Evolutionary conservation across 2,329 filamentous ascomycete species (phyloP).

Genomic region (Saccharata proteae): DNA sequence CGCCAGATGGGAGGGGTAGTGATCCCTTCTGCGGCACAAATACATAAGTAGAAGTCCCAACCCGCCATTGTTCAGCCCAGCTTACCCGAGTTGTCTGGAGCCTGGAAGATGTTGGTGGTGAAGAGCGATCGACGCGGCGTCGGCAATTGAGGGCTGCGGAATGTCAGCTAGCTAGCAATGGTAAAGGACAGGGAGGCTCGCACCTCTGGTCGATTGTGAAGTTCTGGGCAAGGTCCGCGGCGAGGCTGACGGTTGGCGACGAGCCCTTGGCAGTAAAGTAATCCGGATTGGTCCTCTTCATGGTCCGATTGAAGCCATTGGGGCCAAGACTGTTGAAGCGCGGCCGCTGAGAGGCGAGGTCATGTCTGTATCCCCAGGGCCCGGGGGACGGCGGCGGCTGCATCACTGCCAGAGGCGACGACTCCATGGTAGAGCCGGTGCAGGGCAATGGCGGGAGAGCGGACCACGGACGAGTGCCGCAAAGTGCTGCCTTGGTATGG

Average conservation of each 20-base stretch:
- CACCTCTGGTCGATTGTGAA: slow-evolving; percentile 94
- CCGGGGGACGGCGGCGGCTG: slow-evolving; percentile 57
- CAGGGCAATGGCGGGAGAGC: slow-evolving; percentile 2
- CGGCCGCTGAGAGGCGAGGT: slow-evolving; percentile 41
- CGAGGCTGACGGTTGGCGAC: slow-evolving; percentile 81
- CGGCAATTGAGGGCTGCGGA: slow-evolving; percentile 61
- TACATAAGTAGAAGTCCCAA: slow-evolving; percentile 17
- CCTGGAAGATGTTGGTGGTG: slow-evolving; percentile 55
- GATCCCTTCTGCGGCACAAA: slow-evolving; percentile 24
- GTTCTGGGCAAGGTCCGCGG: slow-evolving; percentile 91
- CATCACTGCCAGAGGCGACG: slow-evolving; percentile 88
- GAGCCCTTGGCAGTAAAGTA: slow-evolving; percentile 80
- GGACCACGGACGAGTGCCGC: no score
- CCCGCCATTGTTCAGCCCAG: slow-evolving; percentile 10
- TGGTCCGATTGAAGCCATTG: slow-evolving; percentile 59
- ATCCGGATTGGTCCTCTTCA: slow-evolving; percentile 57
- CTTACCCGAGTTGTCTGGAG: slow-evolving; percentile 49
- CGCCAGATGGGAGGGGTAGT: slow-evolving; percentile 33
- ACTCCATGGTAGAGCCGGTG: slow-evolving; percentile 32
- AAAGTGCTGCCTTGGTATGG: no score
- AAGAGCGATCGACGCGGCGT: slow-evolving; percentile 80
- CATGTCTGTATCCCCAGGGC: slow-evolving; percentile 49
- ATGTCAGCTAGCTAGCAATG: slow-evolving; percentile 25
- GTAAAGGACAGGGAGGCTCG: slow-evolving; percentile 20
- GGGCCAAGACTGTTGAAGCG: slow-evolving; percentile 46